Evolutionary conservation across 768 basidiomycete species (phyloP).

Genomic region (Tylopilus balloui): DNA sequence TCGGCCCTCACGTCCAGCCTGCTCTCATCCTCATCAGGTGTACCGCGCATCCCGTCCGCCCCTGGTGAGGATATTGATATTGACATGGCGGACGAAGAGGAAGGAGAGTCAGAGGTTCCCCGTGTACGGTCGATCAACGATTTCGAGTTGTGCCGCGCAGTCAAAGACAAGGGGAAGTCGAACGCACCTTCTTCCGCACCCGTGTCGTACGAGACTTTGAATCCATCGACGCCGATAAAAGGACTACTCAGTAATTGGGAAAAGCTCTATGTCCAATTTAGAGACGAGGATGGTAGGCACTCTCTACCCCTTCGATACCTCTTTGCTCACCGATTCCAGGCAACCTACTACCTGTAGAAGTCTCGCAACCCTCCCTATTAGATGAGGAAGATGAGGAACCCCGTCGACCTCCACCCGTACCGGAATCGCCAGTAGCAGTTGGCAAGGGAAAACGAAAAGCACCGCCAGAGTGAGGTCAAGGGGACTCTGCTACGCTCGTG

Average conservation of each 20-base stretch:
- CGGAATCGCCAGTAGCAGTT: constrained; percentile 23
- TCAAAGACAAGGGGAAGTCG: constrained; percentile 47
- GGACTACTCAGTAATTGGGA: constrained; percentile 62
- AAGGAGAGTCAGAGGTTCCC: constrained; percentile 29
- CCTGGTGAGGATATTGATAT: constrained; percentile 28
- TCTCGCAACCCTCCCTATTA: constrained; percentile 50
- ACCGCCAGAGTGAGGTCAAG: constrained; percentile 23
- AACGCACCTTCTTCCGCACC: constrained; percentile 31
- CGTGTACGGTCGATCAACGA: constrained; percentile 36
- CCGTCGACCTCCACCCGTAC: constrained; percentile 25
- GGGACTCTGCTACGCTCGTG: too few species aligned
- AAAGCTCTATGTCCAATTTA: constrained; percentile 62
- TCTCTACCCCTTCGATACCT: background rate
- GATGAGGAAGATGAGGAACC: constrained; percentile 58
- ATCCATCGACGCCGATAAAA: constrained; percentile 41
- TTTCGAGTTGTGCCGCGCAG: constrained; percentile 60
- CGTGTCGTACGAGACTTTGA: constrained; percentile 46
- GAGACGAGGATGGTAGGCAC: constrained; percentile 49
- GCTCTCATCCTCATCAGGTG: constrained; percentile 20
- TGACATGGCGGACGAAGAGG: constrained; percentile 16
- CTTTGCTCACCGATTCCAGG: constrained; percentile 36
- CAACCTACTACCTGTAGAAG: constrained; percentile 53
- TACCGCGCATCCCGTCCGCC: constrained; percentile 30
- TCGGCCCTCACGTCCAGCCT: constrained; percentile 55
- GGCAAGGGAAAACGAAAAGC: constrained; percentile 66